These are phyloP conservation scores for Aspergillus luchuensis DNA, from an alignment of 2,329 filamentous ascomycete genomes.

Conservation along the genomic window DNA sequence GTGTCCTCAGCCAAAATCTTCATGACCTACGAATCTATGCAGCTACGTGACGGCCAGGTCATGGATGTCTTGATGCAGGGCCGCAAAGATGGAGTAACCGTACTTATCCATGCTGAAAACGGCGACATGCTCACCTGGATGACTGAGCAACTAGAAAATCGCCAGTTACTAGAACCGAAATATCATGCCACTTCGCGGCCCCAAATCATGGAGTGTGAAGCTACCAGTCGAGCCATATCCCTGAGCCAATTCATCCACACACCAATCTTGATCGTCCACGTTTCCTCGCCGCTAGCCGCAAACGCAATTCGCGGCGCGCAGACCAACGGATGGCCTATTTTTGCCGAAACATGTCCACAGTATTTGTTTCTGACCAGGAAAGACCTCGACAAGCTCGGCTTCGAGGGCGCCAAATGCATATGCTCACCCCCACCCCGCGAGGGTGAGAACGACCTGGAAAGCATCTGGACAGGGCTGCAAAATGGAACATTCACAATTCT, in stretches of 20 bases:
- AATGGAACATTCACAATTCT: slow-evolving; percentile 60
- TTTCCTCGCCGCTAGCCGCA: slow-evolving; percentile 52
- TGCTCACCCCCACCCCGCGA: slow-evolving; percentile 57
- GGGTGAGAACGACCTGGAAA: slow-evolving; percentile 51
- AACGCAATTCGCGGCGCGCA: slow-evolving; percentile 55
- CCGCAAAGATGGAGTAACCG: slow-evolving; percentile 46
- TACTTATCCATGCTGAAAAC: slow-evolving; percentile 53
- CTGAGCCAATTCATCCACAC: slow-evolving; percentile 54
- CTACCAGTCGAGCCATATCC: slow-evolving; percentile 53
- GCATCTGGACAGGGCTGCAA: slow-evolving; percentile 54
- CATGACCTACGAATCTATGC: slow-evolving; percentile 50
- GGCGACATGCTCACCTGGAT: slow-evolving; percentile 47
- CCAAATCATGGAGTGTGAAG: slow-evolving; percentile 46
- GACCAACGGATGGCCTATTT: slow-evolving; percentile 53
- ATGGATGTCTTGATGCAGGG: slow-evolving; percentile 48
- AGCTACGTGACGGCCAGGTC: slow-evolving; percentile 46
- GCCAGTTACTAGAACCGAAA: slow-evolving; percentile 39
- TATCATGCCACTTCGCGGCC: slow-evolving; percentile 49
- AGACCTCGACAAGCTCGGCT: slow-evolving; percentile 44
- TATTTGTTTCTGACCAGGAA: slow-evolving; percentile 59
- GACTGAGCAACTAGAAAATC: slow-evolving; percentile 40
- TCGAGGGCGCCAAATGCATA: slow-evolving; percentile 56
- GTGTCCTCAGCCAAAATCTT: slow-evolving; percentile 52
- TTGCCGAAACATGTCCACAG: slow-evolving; percentile 62
- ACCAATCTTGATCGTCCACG: slow-evolving; percentile 58